Evolutionary conservation across 768 basidiomycete species (phyloP), one percentile per base, ranked within the genome.

Genomic region (Tulasnella calospora): DNA sequence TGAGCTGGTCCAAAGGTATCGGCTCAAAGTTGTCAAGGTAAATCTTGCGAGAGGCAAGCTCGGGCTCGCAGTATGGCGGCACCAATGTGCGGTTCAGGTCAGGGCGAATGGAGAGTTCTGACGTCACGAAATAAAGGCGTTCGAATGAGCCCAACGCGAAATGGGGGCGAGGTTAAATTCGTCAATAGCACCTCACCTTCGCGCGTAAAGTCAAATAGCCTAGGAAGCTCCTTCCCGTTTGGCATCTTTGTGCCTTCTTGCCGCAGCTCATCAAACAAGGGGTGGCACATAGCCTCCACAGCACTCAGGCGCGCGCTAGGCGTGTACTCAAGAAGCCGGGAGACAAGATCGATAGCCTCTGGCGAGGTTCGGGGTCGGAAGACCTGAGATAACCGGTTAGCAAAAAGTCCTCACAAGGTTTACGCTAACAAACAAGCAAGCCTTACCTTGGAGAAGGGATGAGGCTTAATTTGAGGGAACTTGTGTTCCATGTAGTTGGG

Each of bases 401-500:
- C 38, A 27, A 73, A 38, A 73, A 27, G 17, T 41, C 17, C 17
- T 73, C 40, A 41, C 40, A 12, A 41, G 27, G 44, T 44, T 44
- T 44, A 44, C 44, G 44, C 44, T 44, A 61, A 47, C 55, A 27
- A 40, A 35, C 30, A 67, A 35, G 33, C 61, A 23, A 15, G 23
- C 33, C 33, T 67, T 79, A 94, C 95, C 91, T 99, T 99, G 83
- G 92, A 93, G 88, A 99, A 99, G 0, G 96, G 96, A 83, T 99
- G 97, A n/a, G 96, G 95, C 84, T 97, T 96, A 88, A 99, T 99
- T 86, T 99, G 97, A 1, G 98, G 98, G 88, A 99, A 99, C 86
- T 99, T 98, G 90, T 99, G 98, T 84, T 99, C 98, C 98, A 99
- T 99, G 86, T 99, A 99, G 87, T 99, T 99, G 77, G 98, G 98